phyloP scores from a whole-genome alignment of 2,329 filamentous ascomycete genomes.

The Grosmannia clavigera region DNA sequence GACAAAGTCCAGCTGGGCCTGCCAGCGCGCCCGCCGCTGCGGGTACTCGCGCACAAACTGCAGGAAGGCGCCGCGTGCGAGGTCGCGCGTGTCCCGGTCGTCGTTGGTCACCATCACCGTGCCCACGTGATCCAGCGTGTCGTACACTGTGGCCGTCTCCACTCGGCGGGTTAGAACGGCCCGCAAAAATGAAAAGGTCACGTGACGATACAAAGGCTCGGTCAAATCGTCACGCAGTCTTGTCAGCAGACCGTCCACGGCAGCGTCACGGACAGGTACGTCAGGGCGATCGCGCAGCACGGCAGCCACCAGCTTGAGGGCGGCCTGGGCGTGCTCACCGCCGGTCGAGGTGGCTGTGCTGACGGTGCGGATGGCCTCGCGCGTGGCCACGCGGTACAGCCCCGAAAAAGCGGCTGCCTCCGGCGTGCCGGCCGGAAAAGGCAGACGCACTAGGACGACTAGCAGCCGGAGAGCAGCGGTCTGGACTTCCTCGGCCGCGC shows the following conservation, averaged over 20 bases:
- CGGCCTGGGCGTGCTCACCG: slow-evolving; percentile 74
- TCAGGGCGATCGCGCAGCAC: slow-evolving; percentile 72
- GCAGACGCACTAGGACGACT: slow-evolving; percentile 72
- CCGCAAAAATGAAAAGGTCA: slow-evolving; percentile 89
- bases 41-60: slow-evolving; percentile 93
- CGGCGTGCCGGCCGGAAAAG: slow-evolving; percentile 49
- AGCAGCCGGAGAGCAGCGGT: slow-evolving; percentile 78
- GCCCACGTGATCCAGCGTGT: slow-evolving; percentile 78
- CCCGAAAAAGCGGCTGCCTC: slow-evolving; percentile 34
- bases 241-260: slow-evolving; percentile 70
- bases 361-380: slow-evolving; percentile 59
- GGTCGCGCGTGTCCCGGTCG: slow-evolving; percentile 73
- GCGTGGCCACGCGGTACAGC: slow-evolving; percentile 64
- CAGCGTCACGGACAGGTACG: slow-evolving; percentile 64
- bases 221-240: slow-evolving; percentile 81
- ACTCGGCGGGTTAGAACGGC: slow-evolving; percentile 77
- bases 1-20: slow-evolving; percentile 79
- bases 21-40: slow-evolving; percentile 78
- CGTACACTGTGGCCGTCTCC: slow-evolving; percentile 79
- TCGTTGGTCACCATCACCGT: slow-evolving; percentile 95
- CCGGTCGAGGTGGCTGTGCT: slow-evolving; percentile 64
- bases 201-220: slow-evolving; percentile 80
- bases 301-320: slow-evolving; percentile 75
- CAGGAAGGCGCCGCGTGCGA: slow-evolving; percentile 81
- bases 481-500: slow-evolving; percentile 67